phyloP scores from a whole-genome alignment of 1,139 yeast species.

The Yamadazyma triangularis region DNA sequence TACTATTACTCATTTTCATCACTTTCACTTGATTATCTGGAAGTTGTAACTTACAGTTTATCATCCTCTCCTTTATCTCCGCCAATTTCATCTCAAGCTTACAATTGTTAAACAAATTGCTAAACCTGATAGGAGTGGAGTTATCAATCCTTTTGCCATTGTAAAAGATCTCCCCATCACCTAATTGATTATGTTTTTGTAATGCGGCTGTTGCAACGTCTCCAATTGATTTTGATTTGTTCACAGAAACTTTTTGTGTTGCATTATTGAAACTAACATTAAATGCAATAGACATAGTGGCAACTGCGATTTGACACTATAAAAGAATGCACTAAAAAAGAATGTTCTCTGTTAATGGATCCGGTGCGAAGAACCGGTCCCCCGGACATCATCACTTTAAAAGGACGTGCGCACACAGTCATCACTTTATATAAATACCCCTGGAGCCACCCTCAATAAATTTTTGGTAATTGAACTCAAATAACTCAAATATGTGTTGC shows the following conservation, averaged over 20 bases:
- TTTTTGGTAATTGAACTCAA: neutral
- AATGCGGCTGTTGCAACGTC: conserved; percentile 24
- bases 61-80: conserved; percentile 9
- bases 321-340: too few species aligned
- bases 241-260: conserved; percentile 21
- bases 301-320: conserved; percentile 1
- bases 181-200: conserved; percentile 22
- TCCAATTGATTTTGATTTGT: conserved; percentile 22
- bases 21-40: conserved; percentile 7
- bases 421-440: neutral
- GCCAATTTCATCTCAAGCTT: conserved; percentile 22
- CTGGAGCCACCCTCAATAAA: neutral
- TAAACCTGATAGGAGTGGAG: conserved; percentile 29
- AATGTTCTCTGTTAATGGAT: too few species aligned
- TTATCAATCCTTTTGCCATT: conserved; percentile 29
- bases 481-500: neutral
- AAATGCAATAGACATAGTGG: conserved; percentile 16
- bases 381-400: conserved; percentile 1
- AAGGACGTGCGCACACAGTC: conserved; percentile 1
- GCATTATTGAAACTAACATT: conserved; percentile 17
- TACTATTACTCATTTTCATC: conserved; percentile 7
- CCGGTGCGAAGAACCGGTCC: conserved; percentile 1
- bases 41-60: conserved; percentile 7
- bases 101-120: conserved; percentile 29
- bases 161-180: conserved; percentile 23